Percentiles rank a stretch among this genome's conserved stretches.
These are phyloP conservation scores for Salix dunnii DNA, from an alignment of 345 rosid species.

Conservation along the genomic window DNA sequence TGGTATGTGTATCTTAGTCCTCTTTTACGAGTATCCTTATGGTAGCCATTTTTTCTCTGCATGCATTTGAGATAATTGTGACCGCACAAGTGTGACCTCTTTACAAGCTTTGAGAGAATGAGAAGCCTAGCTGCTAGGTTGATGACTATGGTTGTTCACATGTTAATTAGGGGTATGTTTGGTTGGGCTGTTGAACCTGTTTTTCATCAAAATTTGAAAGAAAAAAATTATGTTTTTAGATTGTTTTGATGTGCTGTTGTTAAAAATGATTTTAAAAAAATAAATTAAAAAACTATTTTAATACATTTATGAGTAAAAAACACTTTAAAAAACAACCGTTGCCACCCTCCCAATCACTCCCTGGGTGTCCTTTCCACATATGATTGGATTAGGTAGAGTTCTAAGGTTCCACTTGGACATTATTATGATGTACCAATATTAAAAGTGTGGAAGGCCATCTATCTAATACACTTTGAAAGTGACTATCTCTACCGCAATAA, in stretches of 20 bases:
- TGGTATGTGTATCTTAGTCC: neutral
- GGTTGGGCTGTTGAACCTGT: too few species aligned
- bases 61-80: neutral
- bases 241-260: too few species aligned
- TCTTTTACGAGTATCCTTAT: neutral
- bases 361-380: neutral
- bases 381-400: neutral
- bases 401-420: neutral
- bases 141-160: neutral
- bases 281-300: too few species aligned
- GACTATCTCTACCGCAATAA: neutral
- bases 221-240: too few species aligned
- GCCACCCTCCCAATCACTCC: too few species aligned
- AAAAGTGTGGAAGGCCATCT: neutral
- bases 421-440: neutral
- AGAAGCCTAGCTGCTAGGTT: neutral
- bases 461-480: neutral
- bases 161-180: neutral
- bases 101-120: neutral
- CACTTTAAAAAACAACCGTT: too few species aligned
- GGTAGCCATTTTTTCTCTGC: neutral
- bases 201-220: too few species aligned
- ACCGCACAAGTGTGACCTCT: neutral
- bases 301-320: too few species aligned
- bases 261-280: too few species aligned